These are phyloP conservation scores for Anisodus acutangulus DNA, from an alignment of 257 asterid genomes.

Conservation along the genomic window DNA sequence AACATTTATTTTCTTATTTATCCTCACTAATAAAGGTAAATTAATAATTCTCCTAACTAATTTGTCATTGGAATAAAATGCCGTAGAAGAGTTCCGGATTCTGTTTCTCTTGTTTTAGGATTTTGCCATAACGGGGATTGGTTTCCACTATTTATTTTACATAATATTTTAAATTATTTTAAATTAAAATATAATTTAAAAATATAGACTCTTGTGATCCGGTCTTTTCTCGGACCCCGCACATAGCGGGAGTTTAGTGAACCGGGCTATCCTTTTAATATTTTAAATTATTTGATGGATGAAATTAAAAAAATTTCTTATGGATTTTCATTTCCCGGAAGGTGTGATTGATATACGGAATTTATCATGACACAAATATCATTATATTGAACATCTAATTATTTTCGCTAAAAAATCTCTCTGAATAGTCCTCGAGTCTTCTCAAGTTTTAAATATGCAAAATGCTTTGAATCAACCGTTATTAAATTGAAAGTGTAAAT, in stretches of 20 bases:
- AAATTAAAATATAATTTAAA: too few relatives aligned
- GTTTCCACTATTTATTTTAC: too few relatives aligned
- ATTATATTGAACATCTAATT: neutral
- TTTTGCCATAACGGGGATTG: constrained; percentile 1
- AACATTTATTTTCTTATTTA: constrained; percentile 9
- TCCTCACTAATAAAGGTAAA: neutral
- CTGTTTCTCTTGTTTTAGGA: neutral
- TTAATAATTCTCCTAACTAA: neutral
- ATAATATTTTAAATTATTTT: neutral
- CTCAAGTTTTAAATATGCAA: neutral
- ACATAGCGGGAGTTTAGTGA: too few relatives aligned
- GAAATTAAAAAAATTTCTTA: too few relatives aligned
- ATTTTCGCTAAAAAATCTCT: neutral
- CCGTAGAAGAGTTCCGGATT: neutral
- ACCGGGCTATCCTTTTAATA: neutral
- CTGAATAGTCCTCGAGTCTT: neutral
- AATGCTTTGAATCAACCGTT: neutral
- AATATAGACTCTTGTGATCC: too few relatives aligned
- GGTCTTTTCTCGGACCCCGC: too few relatives aligned
- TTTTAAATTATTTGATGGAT: neutral
- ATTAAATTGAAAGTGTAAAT: neutral
- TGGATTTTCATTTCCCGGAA: too few relatives aligned
- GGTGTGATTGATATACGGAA: neutral
- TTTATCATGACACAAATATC: neutral
- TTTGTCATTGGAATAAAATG: constrained; percentile 1